Conservation (phyloP, 768 basidiomycete genomes). For the Tulasnella calospora region DNA sequence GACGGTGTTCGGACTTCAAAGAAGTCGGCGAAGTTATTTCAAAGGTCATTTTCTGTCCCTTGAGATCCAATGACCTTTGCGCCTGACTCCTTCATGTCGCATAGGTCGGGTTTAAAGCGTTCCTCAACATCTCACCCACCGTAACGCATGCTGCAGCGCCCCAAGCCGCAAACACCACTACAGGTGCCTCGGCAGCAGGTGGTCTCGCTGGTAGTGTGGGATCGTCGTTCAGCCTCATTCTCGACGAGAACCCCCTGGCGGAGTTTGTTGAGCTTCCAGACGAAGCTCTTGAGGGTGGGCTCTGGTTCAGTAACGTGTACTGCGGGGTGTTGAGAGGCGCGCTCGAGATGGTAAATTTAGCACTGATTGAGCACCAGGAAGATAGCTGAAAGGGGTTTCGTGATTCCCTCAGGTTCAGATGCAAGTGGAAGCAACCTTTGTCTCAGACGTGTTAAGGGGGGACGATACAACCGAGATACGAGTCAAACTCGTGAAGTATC, state of each 20-base stretch:
- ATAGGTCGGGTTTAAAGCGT: constrained; percentile 96
- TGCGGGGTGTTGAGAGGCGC: constrained; percentile 92
- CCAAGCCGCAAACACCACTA: constrained; percentile 10
- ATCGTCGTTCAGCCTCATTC: constrained; percentile 61
- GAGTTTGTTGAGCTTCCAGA: constrained; percentile 97
- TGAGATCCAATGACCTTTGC: not conserved
- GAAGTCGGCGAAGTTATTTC: constrained; percentile 94
- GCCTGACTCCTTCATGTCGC: not conserved
- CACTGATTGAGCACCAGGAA: not conserved
- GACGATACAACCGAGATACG: constrained; percentile 93
- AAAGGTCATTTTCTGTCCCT: constrained; percentile 54
- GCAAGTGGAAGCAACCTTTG: constrained; percentile 84
- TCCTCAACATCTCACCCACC: constrained; percentile 84
- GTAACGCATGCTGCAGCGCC: constrained; percentile 59
- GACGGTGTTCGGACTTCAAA: constrained; percentile 86
- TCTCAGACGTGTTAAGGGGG: constrained; percentile 86
- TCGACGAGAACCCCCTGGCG: constrained; percentile 94
- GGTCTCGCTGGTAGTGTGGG: constrained; percentile 18
- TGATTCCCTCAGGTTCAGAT: constrained; percentile 72
- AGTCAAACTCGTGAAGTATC: constrained; percentile 81
- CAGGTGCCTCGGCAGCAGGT: constrained; percentile 2
- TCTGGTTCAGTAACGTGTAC: constrained; percentile 96
- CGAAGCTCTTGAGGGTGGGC: constrained; percentile 82
- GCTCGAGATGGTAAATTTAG: constrained; percentile 80
- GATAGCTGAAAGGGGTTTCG: not conserved